Evolutionary conservation across 2,329 filamentous ascomycete species (phyloP).

Genomic region (Zarea fungicola): DNA sequence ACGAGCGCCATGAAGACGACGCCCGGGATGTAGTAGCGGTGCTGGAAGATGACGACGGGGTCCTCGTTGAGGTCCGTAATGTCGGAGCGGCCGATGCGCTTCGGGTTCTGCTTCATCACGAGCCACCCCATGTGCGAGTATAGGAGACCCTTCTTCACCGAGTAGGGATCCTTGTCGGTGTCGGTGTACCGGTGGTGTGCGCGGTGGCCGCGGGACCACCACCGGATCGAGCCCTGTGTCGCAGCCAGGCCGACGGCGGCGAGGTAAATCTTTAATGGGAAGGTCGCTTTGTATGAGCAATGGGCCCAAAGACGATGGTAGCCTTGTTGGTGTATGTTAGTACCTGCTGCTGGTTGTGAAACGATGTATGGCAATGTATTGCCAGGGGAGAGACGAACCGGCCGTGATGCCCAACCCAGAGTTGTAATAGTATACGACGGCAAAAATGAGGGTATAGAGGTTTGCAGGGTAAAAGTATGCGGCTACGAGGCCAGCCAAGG

Average conservation of each 20-base stretch:
- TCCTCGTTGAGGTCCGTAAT: constrained; percentile 77
- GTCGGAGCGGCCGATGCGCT: constrained; percentile 72
- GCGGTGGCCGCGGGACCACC: constrained; percentile 76
- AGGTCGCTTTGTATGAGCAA: constrained; percentile 65
- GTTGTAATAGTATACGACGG: constrained; percentile 71
- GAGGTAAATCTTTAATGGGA: constrained; percentile 68
- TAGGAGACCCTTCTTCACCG: constrained; percentile 70
- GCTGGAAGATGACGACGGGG: constrained; percentile 72
- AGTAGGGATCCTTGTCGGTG: constrained; percentile 79
- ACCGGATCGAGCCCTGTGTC: constrained; percentile 71
- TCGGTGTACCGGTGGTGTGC: constrained; percentile 81
- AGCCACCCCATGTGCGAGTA: constrained; percentile 74
- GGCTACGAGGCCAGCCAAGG: constrained; percentile 64
- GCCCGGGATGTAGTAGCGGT: constrained; percentile 70
- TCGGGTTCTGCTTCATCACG: constrained; percentile 80
- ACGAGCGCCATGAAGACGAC: constrained; percentile 66
- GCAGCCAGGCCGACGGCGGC: constrained; percentile 70
- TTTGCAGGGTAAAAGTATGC: constrained; percentile 66
- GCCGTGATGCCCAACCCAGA: constrained; percentile 69
- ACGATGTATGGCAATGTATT: constrained; percentile 22
- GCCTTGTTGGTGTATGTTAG: constrained; percentile 6
- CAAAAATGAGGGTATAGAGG: constrained; percentile 60
- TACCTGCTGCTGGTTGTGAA: neutral
- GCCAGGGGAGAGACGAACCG: no score
- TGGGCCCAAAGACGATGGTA: constrained; percentile 70